Evolutionary conservation across 768 basidiomycete genomes (phyloP), one percentile per base, ranked within the genome.

Genomic region (Trametes maxima): DNA sequence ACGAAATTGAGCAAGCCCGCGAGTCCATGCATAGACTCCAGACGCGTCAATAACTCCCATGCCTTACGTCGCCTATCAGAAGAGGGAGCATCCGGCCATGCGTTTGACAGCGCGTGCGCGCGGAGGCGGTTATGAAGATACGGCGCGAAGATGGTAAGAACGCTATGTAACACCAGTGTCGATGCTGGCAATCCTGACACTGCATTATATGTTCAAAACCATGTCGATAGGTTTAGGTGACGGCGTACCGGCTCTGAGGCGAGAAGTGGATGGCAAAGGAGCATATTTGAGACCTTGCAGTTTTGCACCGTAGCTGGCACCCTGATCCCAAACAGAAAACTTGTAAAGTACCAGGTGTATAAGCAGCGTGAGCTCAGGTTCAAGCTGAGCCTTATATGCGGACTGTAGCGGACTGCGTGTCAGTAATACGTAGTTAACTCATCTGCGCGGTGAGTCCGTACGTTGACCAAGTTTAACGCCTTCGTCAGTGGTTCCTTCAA

Each of bases 71-170:
- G 81, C 63, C 78, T 77, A 74, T 95, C 91, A 45, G 85, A 87
- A 28, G 88, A 85, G 2, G 95, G 95, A 3, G 90, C 84, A 71
- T 97, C 95, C 1, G 94, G 94, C 95, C 95, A 97, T 44, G 94
- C 87, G 63, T 79, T 79, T 1, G 92, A 92, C 21, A 97, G 78
- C 0, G 93, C 94, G 71, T 90, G 80, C 2, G 80, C 70, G 39
- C 92, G 85, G 49, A 95, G 67, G 50, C 91, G 89, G 42, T 80
- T 81, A 70, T 94, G 87, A 5, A 94, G 59, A 70, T 97, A 97
- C 1, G 92, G 92, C 1, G 89, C 69, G 42, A 94, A 65, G 37
- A 94, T 79, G 0, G 92, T 92, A 52, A 95, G 74, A 10, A 82
- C 65, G 24, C 87, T 86, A 67, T 97, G 94, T 2, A 87, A 67